Evolutionary conservation across 768 basidiomycete species (phyloP), one percentile per base, ranked within the genome.

Genomic region (Tulasnella calospora): DNA sequence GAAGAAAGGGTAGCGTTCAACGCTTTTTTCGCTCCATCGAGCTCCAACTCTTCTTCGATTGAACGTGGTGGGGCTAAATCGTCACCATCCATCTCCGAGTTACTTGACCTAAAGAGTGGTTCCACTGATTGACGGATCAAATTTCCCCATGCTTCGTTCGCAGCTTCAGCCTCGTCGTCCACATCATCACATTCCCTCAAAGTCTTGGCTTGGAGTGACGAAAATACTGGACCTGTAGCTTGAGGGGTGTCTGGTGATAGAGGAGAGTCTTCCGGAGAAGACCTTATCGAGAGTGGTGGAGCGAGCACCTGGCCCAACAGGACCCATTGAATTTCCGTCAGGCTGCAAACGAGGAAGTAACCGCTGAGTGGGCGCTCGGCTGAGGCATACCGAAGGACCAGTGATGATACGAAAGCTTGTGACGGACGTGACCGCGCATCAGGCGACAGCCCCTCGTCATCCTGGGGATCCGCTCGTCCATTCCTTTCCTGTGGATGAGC

Each of bases 311-410:
- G 94, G 4, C 93, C 91, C 33, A 96, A 88, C 27, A 94, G 87
- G 7, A 94, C 95, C 92, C 94, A 94, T 81, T 92, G 89, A 57
- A 90, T 91, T 83, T 95, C 94, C 81, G 94, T 89, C 70, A 94
- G 90, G 82, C 94, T 95, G 84, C 94, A 96, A n/a, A 95, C 90
- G 76, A 93, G 88, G 81, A 96, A 95, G 82, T 94, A 94, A 13
- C 94, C 94, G 76, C 91, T 94, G 21, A 96, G 86, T 17, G 95
- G 94, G 8, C 94, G 88, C 12, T 91, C 92, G 77, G 88, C 88
- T 12, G 89, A 86, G 23, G 92, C 89, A 84, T 94, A 98, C 75
- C 92, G 91, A 38, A 90, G 88, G 81, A 81, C 83, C 74, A 76
- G 83, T 81, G 35, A 83, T 82, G 33, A 84, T 82, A 13, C 83